Base-by-base conservation (phyloP, 2,329 filamentous ascomycete genomes). In the Sporothrix protearum region DNA sequence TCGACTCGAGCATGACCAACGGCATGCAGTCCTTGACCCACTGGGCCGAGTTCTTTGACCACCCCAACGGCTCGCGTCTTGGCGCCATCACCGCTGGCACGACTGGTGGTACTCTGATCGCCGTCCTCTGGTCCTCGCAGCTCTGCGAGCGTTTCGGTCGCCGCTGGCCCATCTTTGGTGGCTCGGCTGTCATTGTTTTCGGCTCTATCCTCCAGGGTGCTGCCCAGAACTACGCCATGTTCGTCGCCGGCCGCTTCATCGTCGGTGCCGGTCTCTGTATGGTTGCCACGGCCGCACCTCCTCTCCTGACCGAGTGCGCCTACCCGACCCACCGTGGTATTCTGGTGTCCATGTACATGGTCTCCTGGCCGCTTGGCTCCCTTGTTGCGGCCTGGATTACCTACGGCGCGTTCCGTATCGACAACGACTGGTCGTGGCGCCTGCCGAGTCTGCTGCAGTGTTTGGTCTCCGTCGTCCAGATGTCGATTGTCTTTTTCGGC, bases 311-410 rank as follows among this genome's bases (percentile, higher is more conserved):
- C 14, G 92, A 96, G 77, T 85, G 95, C 30, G 89, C 90, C 3
- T 92, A 95, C 78, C 92, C 92, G 1, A 86, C 85, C 72, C 95
- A 95, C 76, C 87, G 92, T 78, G 92, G 92, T 14, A 84, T 89
- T 74, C 86, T 96, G 42, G 94, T 91, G 0, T 87, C 88, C 39
- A 83, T 95, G 3, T 92, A 94, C 79, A 92, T 94, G 76, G 94
- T 94, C 77, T 94, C 94, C 91, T 79, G 95, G 68, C 92, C 92
- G 0, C 86, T 95, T 36, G 92, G 92, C 71, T 83, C 91, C 19
- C 85, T 96, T 1, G 81, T 89, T 19, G 92, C 92, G 0, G 85
- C 88, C 0, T 94, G 92, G 91, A 88, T 92, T 64, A 89, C 88
- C 0, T 95, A 89, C 73, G 92, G 89, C 59, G 82, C 81, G 19